Conservation (phyloP, 139 green algal genomes). For the Microglena sp. region DNA sequence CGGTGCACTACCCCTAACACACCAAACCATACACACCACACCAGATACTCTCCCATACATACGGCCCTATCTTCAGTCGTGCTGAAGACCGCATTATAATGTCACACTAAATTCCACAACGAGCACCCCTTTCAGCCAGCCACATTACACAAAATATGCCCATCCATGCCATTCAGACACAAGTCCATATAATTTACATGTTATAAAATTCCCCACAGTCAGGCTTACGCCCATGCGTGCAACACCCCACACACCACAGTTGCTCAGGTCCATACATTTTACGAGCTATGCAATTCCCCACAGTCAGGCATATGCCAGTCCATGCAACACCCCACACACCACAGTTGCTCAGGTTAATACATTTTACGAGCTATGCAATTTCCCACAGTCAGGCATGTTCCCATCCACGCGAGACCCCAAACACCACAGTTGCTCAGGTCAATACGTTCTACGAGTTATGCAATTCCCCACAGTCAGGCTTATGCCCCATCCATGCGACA, state of each 20-base stretch:
- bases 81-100: too few relatives aligned
- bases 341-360: slow-evolving; percentile 24
- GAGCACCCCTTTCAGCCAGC: too few relatives aligned
- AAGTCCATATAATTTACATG: not conserved
- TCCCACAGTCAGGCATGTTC: slow-evolving; percentile 43
- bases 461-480: too few relatives aligned
- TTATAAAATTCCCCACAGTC: too few relatives aligned
- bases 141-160: too few relatives aligned
- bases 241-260: not conserved
- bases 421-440: slow-evolving; percentile 27
- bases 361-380: not conserved
- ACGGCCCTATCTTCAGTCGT: too few relatives aligned
- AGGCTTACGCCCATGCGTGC: not conserved
- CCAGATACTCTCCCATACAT: too few relatives aligned
- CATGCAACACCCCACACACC: slow-evolving; percentile 32
- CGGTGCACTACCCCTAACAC: not conserved
- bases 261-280: not conserved
- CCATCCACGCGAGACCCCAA: slow-evolving; percentile 30
- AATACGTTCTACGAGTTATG: slow-evolving; percentile 50
- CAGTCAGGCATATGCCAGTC: too few relatives aligned
- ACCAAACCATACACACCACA: not conserved
- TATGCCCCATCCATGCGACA: too few relatives aligned
- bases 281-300: not conserved
- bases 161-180: too few relatives aligned
- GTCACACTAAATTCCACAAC: too few relatives aligned